phyloP scores from a whole-genome alignment of 2,329 filamentous ascomycete species.

The Daldinia eschscholtzii region DNA sequence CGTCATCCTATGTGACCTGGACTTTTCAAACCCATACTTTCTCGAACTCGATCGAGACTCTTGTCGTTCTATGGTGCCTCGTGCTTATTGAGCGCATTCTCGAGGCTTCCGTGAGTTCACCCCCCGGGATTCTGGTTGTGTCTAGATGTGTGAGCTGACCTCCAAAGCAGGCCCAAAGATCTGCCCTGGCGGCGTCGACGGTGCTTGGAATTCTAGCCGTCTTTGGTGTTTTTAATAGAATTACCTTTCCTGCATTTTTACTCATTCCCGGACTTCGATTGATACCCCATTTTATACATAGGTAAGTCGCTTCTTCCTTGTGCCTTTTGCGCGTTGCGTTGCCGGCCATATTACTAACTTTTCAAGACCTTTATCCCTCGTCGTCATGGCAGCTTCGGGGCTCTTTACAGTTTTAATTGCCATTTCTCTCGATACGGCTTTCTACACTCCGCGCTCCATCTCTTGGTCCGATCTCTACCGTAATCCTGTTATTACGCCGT shows the following conservation, averaged over 20 bases:
- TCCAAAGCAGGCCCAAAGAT: constrained; percentile 69
- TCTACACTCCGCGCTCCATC: constrained; percentile 76
- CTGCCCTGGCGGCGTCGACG: constrained; percentile 80
- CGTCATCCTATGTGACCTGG: constrained; percentile 98
- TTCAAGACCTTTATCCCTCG: constrained; percentile 69
- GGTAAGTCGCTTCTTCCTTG: constrained; percentile 66
- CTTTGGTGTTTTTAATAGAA: constrained; percentile 93
- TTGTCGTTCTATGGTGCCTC: constrained; percentile 92
- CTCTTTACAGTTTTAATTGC: constrained; percentile 77
- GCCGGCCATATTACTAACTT: constrained; percentile 33
- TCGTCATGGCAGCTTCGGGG: constrained; percentile 74
- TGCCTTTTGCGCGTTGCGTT: not conserved
- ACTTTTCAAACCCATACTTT: constrained; percentile 99
- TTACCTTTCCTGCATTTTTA: constrained; percentile 95
- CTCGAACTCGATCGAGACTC: constrained; percentile 95
- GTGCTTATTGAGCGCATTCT: constrained; percentile 90
- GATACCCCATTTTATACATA: constrained; percentile 85
- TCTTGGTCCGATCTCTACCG: constrained; percentile 73
- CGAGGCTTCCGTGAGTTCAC: constrained; percentile 74
- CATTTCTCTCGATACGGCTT: constrained; percentile 85
- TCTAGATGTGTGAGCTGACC: constrained; percentile 13
- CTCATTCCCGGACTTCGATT: constrained; percentile 85
- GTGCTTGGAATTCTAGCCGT: constrained; percentile 85
- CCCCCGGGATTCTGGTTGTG: not conserved
- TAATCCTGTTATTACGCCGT: constrained; percentile 78